These are phyloP conservation scores for Metschnikowia lochheadii DNA, from an alignment of 805 yeast species.

Conservation along the genomic window DNA sequence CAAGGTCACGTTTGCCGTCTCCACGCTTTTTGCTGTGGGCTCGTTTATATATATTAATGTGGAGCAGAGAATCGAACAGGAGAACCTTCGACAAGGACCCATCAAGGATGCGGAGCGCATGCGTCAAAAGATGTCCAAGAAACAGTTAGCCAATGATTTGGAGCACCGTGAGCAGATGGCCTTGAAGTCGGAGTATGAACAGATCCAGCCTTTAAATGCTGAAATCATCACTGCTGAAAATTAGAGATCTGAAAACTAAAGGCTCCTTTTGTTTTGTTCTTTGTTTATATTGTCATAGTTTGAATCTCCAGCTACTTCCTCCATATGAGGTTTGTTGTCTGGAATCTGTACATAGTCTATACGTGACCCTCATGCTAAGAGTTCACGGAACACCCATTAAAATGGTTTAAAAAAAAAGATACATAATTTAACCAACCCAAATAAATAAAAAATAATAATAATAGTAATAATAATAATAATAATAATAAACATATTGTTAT, in stretches of 20 bases:
- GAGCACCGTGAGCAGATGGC: conserved; percentile 67
- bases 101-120: conserved; percentile 73
- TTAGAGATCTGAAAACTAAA: not conserved
- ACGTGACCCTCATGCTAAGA: no score
- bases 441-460: no score
- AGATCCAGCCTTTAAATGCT: conserved; percentile 53
- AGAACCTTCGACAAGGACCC: conserved; percentile 76
- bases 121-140: conserved; percentile 38
- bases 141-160: conserved; percentile 48
- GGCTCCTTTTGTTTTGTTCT: no score
- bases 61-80: conserved; percentile 66
- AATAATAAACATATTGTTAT: no score
- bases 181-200: conserved; percentile 52
- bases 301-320: no score
- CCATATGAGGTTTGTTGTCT: not conserved
- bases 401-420: no score
- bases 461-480: no score
- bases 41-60: conserved; percentile 68
- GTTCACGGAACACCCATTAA: no score
- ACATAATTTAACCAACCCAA: no score
- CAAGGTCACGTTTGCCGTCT: conserved; percentile 63
- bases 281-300: no score
- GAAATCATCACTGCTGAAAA: conserved; percentile 36
- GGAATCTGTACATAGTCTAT: not conserved
- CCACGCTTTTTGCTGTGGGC: conserved; percentile 51